Conservation (phyloP, 2,329 filamentous ascomycete species). For the Furcasterigmium sp. region DNA sequence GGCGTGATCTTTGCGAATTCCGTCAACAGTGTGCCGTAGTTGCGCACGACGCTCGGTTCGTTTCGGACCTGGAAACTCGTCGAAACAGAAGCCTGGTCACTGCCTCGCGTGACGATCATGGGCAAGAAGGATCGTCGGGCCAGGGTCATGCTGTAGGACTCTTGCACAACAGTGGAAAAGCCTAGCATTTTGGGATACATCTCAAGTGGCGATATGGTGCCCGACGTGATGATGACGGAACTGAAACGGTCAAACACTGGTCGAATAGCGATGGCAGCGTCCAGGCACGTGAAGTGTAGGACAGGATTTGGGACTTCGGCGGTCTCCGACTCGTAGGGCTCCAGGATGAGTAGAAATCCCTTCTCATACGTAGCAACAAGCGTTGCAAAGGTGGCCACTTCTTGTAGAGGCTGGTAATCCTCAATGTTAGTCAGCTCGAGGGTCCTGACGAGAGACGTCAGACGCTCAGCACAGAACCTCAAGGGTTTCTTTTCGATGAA, state of each 20-base stretch:
- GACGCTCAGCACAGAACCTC: slow-evolving; percentile 86
- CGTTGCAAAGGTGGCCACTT: slow-evolving; percentile 96
- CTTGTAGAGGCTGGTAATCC: slow-evolving; percentile 93
- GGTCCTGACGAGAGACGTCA: slow-evolving; percentile 91
- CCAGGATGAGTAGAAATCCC: slow-evolving; percentile 91
- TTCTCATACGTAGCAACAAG: slow-evolving; percentile 95
- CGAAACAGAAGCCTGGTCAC: slow-evolving; percentile 87
- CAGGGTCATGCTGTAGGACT: slow-evolving; percentile 96
- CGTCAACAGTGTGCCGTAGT: slow-evolving; percentile 88
- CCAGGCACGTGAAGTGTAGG: slow-evolving; percentile 94
- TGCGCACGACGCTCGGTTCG: slow-evolving; percentile 92
- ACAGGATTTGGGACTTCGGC: slow-evolving; percentile 94
- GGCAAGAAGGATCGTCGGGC: slow-evolving; percentile 92
- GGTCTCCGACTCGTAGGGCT: slow-evolving; percentile 92
- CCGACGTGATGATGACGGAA: slow-evolving; percentile 97
- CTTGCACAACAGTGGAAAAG: slow-evolving; percentile 87
- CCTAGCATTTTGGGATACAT: slow-evolving; percentile 99
- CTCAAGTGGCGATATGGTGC: slow-evolving; percentile 92
- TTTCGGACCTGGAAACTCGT: slow-evolving; percentile 94
- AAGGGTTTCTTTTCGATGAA: slow-evolving; percentile 97
- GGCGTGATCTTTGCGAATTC: slow-evolving; percentile 96
- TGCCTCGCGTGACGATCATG: slow-evolving; percentile 94
- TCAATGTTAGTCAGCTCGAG: slow-evolving; percentile 96
- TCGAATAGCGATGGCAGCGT: slow-evolving; percentile 96
- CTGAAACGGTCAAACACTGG: slow-evolving; percentile 96